A percentile compares a stretch with the other conserved stretches of the same genome.
phyloP scores from a whole-genome alignment of 306 rosid genomes.

The Canavalia ensiformis region DNA sequence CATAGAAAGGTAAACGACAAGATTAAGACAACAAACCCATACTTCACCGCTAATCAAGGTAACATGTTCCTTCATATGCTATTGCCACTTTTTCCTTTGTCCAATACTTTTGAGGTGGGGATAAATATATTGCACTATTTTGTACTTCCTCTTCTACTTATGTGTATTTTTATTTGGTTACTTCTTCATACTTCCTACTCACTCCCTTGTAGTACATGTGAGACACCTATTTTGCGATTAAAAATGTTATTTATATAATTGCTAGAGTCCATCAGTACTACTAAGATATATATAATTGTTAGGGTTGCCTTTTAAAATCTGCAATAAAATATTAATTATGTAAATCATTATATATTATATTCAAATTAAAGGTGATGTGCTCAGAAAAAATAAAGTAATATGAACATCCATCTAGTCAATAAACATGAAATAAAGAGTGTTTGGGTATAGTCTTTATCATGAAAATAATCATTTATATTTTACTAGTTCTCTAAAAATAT shows the following conservation, averaged over 20 bases:
- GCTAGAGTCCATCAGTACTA: neutral
- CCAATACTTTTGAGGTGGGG: neutral
- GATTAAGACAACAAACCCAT: constrained; percentile 51
- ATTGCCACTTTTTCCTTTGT: constrained; percentile 36
- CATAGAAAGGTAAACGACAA: constrained; percentile 56
- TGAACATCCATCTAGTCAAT: neutral
- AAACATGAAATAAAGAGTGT: neutral
- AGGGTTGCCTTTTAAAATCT: neutral
- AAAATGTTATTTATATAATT: neutral
- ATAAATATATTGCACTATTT: neutral
- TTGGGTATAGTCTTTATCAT: too few species aligned
- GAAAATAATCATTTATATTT: too few species aligned
- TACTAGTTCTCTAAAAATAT: too few species aligned
- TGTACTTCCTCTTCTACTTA: neutral
- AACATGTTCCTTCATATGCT: constrained; percentile 59
- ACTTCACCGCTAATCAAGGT: constrained; percentile 72
- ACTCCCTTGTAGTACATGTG: constrained; percentile 7
- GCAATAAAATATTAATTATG: neutral
- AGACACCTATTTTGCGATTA: constrained; percentile 3
- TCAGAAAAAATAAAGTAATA: neutral
- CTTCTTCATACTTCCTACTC: neutral
- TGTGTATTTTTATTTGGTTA: neutral
- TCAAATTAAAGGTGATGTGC: neutral
- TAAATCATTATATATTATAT: neutral
- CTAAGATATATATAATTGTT: neutral